phyloP scores from a whole-genome alignment of 2,329 filamentous ascomycete genomes.

The Lachnellula arida region DNA sequence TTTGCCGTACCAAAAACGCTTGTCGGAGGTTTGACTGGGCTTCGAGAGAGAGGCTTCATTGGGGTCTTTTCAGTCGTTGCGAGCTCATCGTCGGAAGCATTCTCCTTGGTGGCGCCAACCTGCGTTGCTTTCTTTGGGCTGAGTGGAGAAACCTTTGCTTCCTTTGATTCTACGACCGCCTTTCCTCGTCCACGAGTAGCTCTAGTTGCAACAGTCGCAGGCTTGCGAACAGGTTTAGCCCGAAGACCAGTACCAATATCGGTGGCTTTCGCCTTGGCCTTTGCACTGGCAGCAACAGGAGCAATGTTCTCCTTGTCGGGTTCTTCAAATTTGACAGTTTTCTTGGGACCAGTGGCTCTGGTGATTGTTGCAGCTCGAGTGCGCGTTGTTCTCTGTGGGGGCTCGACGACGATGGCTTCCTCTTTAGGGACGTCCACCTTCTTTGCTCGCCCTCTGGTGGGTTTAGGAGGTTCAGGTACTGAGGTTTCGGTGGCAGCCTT shows the following conservation, averaged over 20 bases:
- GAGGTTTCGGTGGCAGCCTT: conserved; percentile 31
- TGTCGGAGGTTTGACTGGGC: conserved; percentile 47
- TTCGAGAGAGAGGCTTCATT: conserved; percentile 50
- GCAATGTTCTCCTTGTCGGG: conserved; percentile 60
- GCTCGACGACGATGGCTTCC: conserved; percentile 31
- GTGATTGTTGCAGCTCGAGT: conserved; percentile 33
- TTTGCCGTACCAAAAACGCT: conserved; percentile 31
- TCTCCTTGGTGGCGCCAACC: conserved; percentile 42
- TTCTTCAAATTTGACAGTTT: conserved; percentile 56
- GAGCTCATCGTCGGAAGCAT: conserved; percentile 56
- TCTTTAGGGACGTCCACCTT: conserved; percentile 22
- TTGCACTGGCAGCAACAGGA: conserved; percentile 39
- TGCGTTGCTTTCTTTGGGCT: conserved; percentile 63
- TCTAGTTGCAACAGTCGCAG: conserved; percentile 31
- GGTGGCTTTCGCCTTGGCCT: conserved; percentile 34
- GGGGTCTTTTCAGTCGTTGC: conserved; percentile 47
- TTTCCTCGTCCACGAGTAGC: conserved; percentile 30
- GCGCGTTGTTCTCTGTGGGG: conserved; percentile 36
- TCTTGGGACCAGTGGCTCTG: conserved; percentile 48
- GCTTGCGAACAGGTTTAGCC: conserved; percentile 46
- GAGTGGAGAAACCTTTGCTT: conserved; percentile 46
- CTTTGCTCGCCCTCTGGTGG: conserved; percentile 26
- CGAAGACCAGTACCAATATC: conserved; percentile 37
- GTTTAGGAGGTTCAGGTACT: conserved; percentile 16
- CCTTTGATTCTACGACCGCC: conserved; percentile 27